These are phyloP conservation scores for Leptodermis oblonga DNA, from an alignment of 257 asterid genomes.

Conservation along the genomic window DNA sequence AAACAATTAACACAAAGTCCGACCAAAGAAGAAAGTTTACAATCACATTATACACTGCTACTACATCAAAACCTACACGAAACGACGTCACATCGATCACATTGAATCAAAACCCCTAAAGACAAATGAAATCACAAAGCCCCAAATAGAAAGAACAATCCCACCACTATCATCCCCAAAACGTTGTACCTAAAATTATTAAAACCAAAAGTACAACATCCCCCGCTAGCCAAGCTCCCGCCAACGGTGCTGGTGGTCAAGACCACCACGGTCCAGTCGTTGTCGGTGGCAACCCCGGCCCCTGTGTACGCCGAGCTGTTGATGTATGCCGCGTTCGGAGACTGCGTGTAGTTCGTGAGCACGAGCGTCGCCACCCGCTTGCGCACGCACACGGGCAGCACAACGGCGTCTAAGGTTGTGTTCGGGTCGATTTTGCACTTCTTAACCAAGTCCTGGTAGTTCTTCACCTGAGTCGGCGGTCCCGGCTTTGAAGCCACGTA, in stretches of 20 bases:
- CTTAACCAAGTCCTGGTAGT: constrained; percentile 35
- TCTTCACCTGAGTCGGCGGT: constrained; percentile 31
- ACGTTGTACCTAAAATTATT: not conserved
- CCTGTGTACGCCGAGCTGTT: constrained; percentile 57
- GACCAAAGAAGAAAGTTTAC: too few relatives aligned
- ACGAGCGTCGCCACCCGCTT: constrained; percentile 56
- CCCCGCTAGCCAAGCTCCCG: constrained; percentile 52
- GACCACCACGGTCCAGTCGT: constrained; percentile 76
- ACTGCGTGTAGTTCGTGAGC: constrained; percentile 67
- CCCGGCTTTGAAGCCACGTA: constrained; percentile 10
- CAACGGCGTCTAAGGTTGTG: constrained; percentile 52
- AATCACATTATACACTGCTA: too few relatives aligned
- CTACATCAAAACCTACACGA: not conserved
- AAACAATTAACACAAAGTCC: too few relatives aligned
- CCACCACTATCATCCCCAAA: constrained; percentile 10
- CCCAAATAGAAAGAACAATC: constrained; percentile 15
- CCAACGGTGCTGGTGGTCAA: constrained; percentile 51
- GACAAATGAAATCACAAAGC: not conserved
- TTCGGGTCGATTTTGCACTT: constrained; percentile 59
- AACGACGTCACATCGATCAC: not conserved
- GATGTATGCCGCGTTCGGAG: constrained; percentile 42
- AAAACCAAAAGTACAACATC: not conserved
- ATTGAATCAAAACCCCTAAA: too few relatives aligned
- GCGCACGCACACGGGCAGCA: constrained; percentile 75
- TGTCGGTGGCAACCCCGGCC: constrained; percentile 58